Evolutionary conservation across 164 flowering plant species (phyloP), one percentile per base, ranked within the genome.

Genomic region (Dillenia turbinata): DNA sequence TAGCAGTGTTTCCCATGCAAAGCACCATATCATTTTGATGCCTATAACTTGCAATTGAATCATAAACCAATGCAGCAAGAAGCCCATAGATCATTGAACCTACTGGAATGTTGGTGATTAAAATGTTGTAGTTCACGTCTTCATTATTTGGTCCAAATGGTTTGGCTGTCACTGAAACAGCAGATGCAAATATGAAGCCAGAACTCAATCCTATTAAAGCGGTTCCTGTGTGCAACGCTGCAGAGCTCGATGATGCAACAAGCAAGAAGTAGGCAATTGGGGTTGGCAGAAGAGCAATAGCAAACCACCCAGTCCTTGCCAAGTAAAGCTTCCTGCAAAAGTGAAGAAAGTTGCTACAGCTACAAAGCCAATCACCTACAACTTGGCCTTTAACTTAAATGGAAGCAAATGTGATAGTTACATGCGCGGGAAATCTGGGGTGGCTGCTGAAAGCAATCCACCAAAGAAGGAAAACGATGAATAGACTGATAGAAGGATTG

Each of bases 381-480:
- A 49, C 17, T 17, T 13, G 15, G 10, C 5, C 10, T 22, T 44
- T 59, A 12, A 26, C n/a, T 8, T 45, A 12, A 12, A 49, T 11
- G n/a, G 6, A 26, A 19, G n/a, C 44, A 9, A 54, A 9, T 15
- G 50, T 2, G 49, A 46, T 11, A 22, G 17, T 43, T 62, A 78
- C 96, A 75, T 81, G 6, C 96, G 90, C 9, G 87, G 51, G 73
- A 79, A 87, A 61, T 94, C 99, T 0, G 99, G 99, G 0, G n/a
- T n/a, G n/a, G 80, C 75, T 0, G 99, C 95, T 0, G 99, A 86
- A 7, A 91, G 88, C 72, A 94, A 63, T 14, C 99, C 87, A n/a
- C 99, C 99, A 62, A 94, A 94, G 85, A 91, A 94, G 57, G 99
- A 94, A 77, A 82, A 94, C 1, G 97, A 76, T 0, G 99, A 91